These are phyloP conservation scores for Dipodascus albidus DNA, from an alignment of 805 yeast species.

Conservation along the genomic window DNA sequence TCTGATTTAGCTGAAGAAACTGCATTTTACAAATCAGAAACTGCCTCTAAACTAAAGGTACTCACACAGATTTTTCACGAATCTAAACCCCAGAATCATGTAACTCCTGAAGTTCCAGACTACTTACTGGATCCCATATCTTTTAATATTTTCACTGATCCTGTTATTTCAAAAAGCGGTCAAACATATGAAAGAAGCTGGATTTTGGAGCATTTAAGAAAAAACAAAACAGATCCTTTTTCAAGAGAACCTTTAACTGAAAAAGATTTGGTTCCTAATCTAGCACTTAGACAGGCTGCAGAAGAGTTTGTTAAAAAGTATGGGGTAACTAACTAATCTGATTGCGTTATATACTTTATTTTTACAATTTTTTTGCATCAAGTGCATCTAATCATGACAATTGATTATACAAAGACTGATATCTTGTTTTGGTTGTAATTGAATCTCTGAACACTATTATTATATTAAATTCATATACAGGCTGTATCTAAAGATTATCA, in stretches of 20 bases:
- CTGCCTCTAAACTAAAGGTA: conserved; percentile 12
- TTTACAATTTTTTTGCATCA: neutral
- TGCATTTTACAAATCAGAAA: conserved; percentile 12
- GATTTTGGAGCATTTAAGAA: conserved; percentile 28
- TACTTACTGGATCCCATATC: conserved; percentile 31
- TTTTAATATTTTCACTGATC: conserved; percentile 28
- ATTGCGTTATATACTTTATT: too few relatives aligned
- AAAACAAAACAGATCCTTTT: conserved; percentile 31
- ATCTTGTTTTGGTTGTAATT: too few relatives aligned
- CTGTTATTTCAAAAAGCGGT: conserved; percentile 36
- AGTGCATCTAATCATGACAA: neutral
- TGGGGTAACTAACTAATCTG: neutral
- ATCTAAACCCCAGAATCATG: conserved; percentile 12
- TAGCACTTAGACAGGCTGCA: conserved; percentile 31
- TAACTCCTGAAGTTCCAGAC: conserved; percentile 26
- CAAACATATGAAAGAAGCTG: conserved; percentile 32
- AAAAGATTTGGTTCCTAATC: conserved; percentile 30
- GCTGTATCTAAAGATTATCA: too few relatives aligned
- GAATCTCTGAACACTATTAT: too few relatives aligned
- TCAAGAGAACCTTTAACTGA: conserved; percentile 28
- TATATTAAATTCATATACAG: too few relatives aligned
- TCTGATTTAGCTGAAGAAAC: conserved; percentile 14
- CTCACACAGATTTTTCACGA: conserved; percentile 16
- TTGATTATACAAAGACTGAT: too few relatives aligned
- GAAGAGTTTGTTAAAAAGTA: conserved; percentile 18